These are phyloP conservation scores for Phytophthora foliorum DNA, from an alignment of 352 stramenopile genomes.

Conservation along the genomic window DNA sequence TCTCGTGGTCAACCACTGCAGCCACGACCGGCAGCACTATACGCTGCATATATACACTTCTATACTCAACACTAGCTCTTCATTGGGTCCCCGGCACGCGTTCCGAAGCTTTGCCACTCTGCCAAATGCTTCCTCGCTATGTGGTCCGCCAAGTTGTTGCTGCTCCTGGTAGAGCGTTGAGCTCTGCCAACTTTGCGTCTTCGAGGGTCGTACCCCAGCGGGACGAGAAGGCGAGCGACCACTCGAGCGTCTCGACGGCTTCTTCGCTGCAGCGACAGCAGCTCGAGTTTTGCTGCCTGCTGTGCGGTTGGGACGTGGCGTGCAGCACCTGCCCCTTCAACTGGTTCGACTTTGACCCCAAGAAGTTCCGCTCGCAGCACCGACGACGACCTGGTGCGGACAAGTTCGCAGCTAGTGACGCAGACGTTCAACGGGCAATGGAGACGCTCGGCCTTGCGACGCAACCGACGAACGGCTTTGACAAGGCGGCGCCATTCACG, in stretches of 20 bases:
- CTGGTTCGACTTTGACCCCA: slow-evolving; percentile 70
- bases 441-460: slow-evolving; percentile 34
- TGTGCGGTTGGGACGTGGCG: slow-evolving; percentile 70
- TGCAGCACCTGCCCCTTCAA: slow-evolving; percentile 75
- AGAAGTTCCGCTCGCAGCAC: slow-evolving; percentile 39
- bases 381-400: slow-evolving; percentile 13
- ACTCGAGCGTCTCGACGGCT: slow-evolving; percentile 28
- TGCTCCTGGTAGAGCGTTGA: slow-evolving; percentile 1
- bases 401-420: slow-evolving; percentile 10
- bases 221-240: neutral
- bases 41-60: neutral
- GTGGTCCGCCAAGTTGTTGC: neutral
- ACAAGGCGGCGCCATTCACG: slow-evolving; percentile 14
- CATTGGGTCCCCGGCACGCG: slow-evolving; percentile 12
- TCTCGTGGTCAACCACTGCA: neutral
- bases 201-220: neutral
- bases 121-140: slow-evolving; percentile 19
- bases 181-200: slow-evolving; percentile 8
- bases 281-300: slow-evolving; percentile 77
- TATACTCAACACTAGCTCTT: slow-evolving; percentile 7
- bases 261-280: slow-evolving; percentile 59
- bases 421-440: slow-evolving; percentile 34
- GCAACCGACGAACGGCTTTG: neutral
- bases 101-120: neutral
- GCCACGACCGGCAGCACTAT: neutral